These are phyloP conservation scores for Pichia norvegensis DNA, from an alignment of 1,139 yeast species.

Conservation along the genomic window DNA sequence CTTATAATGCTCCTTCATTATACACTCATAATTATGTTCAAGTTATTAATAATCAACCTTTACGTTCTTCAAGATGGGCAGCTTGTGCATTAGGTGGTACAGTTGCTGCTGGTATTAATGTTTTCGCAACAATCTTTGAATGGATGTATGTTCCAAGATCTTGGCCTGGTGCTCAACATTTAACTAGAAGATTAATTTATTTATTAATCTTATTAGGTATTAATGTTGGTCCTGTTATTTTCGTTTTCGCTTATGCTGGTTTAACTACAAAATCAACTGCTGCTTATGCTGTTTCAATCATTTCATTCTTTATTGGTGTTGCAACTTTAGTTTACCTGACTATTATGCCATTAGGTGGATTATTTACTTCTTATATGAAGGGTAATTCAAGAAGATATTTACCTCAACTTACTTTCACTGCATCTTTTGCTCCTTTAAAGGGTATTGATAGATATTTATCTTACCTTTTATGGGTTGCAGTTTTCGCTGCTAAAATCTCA, in stretches of 20 bases:
- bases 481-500: conserved; percentile 76
- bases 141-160: conserved; percentile 96
- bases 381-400: conserved; percentile 84
- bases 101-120: conserved; percentile 73
- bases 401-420: conserved; percentile 94
- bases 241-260: conserved; percentile 79
- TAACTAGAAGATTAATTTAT: conserved; percentile 78
- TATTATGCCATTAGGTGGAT: conserved; percentile 94
- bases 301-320: conserved; percentile 83
- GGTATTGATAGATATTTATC: conserved; percentile 98
- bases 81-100: conserved; percentile 90
- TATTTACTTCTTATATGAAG: conserved; percentile 88
- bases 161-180: conserved; percentile 99
- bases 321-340: conserved; percentile 81
- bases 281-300: conserved; percentile 77
- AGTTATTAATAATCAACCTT: conserved; percentile 74
- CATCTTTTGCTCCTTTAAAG: conserved; percentile 68
- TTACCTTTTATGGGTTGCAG: conserved; percentile 80
- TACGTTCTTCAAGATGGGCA: conserved; percentile 87
- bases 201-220: conserved; percentile 55
- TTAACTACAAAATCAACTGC: conserved; percentile 59
- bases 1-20: conserved; percentile 85
- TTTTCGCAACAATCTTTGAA: conserved; percentile 82
- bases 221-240: conserved; percentile 82
- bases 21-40: conserved; percentile 84